Base-by-base conservation (phyloP, 768 basidiomycete genomes). In the Trametes gibbosa region DNA sequence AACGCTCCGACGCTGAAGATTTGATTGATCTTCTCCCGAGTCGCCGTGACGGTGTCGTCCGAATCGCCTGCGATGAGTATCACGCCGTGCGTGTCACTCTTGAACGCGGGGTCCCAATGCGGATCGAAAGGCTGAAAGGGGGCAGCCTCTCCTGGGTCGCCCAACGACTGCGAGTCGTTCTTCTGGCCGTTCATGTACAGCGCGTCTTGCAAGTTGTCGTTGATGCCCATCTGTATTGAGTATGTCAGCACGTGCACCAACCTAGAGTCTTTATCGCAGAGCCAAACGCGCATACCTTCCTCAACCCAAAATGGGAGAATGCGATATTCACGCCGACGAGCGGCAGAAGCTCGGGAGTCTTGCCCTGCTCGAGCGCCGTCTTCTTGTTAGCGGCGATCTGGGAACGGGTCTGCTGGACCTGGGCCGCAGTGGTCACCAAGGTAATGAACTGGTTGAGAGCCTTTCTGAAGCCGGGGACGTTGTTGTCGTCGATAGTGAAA, bases 291-390 rank as follows among this genome's bases (percentile, higher is more conserved):
- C 34, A 4, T 13, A 47, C 79, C 68, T 73, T 70, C 1, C 41
- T 63, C 34, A 84, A 75, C 13, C 81, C 83, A 16, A 66, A 65
- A 25, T 79, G 78, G 7, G 83, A 81, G 68, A 85, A 82, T 9
- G 81, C 73, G 46, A 84, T 75, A 70, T 84, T 84, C 39, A 83
- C 73, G 13, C 78, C 79, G 17, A 68, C 68, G 54, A 81, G 65
- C n/a, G 72, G 73, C 55, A 81, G 65, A 21, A 76, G 66, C 19
- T 10, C 64, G 66, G 32, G 68, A 68, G 46, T 67, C 21, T 32
- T 66, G 48, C 67, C 68, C 13, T 69, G 45, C 49, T 71, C 50
- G 7, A 14, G 19, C 6, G 50, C 62, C 6, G 43, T 14, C 3
- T 5, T 39, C 37, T 39, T 39, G 6, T 6, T 39, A 3, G 13